Evolutionary conservation across 2,329 filamentous ascomycete genomes (phyloP).

Genomic region (Fusarium chlamydosporum): DNA sequence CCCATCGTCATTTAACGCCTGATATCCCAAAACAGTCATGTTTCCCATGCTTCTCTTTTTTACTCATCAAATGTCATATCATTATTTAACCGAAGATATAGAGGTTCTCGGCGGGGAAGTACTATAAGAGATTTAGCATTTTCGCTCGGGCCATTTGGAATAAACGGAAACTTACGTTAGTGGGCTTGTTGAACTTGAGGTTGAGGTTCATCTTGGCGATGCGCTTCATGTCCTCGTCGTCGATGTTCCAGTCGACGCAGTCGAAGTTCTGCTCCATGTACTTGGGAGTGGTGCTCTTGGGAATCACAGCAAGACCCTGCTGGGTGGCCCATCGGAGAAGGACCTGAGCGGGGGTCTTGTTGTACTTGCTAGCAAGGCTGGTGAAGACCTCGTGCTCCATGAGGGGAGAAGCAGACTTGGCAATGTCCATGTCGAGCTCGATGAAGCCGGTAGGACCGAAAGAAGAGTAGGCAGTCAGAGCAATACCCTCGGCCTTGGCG

Average conservation of each 20-base stretch:
- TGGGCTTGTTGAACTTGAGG: conserved; percentile 83
- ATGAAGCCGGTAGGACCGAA: conserved; percentile 85
- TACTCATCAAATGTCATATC: conserved; percentile 32
- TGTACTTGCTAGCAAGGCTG: conserved; percentile 75
- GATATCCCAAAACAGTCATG: conserved; percentile 48
- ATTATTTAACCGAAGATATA: conserved; percentile 68
- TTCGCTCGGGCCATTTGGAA: too few relatives aligned
- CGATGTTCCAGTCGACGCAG: conserved; percentile 75
- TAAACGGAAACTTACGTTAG: conserved; percentile 68
- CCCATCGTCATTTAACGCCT: conserved; percentile 48
- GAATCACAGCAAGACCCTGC: conserved; percentile 83
- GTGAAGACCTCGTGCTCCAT: conserved; percentile 78
- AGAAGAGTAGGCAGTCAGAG: conserved; percentile 85
- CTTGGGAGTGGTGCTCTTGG: conserved; percentile 74
- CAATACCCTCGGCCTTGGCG: conserved; percentile 77
- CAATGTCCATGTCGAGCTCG: conserved; percentile 77
- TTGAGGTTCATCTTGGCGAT: conserved; percentile 75
- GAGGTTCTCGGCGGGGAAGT: conserved; percentile 69
- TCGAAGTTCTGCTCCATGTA: conserved; percentile 76
- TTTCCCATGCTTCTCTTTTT: conserved; percentile 40
- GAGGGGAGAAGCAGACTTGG: conserved; percentile 73
- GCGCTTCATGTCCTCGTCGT: conserved; percentile 73
- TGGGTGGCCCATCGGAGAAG: conserved; percentile 91
- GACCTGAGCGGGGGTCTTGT: conserved; percentile 83
- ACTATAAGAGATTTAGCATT: conserved; percentile 56